A percentile compares a stretch with the other conserved stretches of the same genome.
phyloP scores from a whole-genome alignment of 306 rosid genomes.

The Hylodesmum podocarpum region DNA sequence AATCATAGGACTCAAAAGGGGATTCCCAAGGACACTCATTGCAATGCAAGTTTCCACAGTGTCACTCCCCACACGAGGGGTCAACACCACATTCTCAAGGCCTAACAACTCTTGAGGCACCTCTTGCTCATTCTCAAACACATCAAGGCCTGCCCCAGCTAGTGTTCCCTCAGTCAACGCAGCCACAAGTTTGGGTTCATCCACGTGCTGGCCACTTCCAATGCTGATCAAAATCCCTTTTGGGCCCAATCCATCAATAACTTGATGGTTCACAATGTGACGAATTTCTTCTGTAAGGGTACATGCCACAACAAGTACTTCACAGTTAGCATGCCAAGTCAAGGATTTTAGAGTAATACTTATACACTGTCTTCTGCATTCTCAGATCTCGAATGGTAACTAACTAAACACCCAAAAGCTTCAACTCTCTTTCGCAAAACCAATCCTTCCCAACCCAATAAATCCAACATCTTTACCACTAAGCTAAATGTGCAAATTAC shows the following conservation, averaged over 20 bases:
- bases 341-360: conserved; percentile 45
- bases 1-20: conserved; percentile 52
- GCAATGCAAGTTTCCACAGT: conserved; percentile 57
- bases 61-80: conserved; percentile 68
- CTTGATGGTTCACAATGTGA: conserved; percentile 58
- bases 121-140: conserved; percentile 66
- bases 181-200: conserved; percentile 58
- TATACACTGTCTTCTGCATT: conserved; percentile 48
- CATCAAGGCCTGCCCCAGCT: conserved; percentile 79
- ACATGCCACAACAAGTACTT: conserved; percentile 60
- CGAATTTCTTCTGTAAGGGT: conserved; percentile 53
- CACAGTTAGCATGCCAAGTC: conserved; percentile 55
- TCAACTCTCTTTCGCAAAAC: conserved; percentile 63
- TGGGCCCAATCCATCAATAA: conserved; percentile 65
- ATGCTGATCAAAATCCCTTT: conserved; percentile 66
- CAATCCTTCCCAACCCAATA: conserved; percentile 77
- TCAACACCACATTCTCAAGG: conserved; percentile 61
- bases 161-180: conserved; percentile 60
- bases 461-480: conserved; percentile 67
- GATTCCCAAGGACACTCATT: conserved; percentile 59
- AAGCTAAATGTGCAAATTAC: conserved; percentile 47
- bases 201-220: conserved; percentile 55
- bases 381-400: conserved; percentile 57
- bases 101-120: conserved; percentile 51
- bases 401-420: conserved; percentile 58